These are phyloP conservation scores for Penicillium longicatenatum DNA, from an alignment of 495 filamentous ascomycete species.

Conservation along the genomic window DNA sequence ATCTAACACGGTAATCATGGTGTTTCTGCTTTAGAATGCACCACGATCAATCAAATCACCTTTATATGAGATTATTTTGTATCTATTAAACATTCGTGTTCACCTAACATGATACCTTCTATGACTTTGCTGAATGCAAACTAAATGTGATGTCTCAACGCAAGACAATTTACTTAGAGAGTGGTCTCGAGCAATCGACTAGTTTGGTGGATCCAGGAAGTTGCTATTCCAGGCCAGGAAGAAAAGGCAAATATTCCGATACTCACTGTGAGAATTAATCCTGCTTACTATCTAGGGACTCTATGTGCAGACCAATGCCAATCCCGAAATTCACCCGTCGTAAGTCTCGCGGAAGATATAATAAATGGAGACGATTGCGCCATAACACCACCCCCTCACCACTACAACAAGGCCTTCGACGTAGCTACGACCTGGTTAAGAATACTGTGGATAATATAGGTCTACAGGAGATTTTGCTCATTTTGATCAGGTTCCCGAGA, in stretches of 20 bases:
- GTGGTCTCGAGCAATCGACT: neutral
- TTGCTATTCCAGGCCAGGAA: neutral
- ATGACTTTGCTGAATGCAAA: no score
- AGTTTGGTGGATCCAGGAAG: neutral
- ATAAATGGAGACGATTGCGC: slow-evolving; percentile 9
- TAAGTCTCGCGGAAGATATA: slow-evolving; percentile 8
- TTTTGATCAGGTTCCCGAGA: neutral
- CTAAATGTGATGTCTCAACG: no score
- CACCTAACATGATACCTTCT: neutral
- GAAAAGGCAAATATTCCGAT: neutral
- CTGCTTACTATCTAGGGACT: neutral
- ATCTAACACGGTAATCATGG: neutral
- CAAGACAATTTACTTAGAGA: no score
- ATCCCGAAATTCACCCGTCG: neutral
- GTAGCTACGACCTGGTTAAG: neutral
- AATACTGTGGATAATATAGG: neutral
- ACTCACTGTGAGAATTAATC: neutral
- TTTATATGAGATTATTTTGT: neutral
- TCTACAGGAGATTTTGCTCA: neutral
- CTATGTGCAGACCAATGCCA: neutral
- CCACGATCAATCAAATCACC: neutral
- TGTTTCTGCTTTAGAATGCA: neutral
- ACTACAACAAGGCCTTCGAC: neutral
- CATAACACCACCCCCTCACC: slow-evolving; percentile 8
- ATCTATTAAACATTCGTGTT: no score